These are phyloP conservation scores for Sedum album DNA, from an alignment of 164 flowering plant species.

Conservation along the genomic window DNA sequence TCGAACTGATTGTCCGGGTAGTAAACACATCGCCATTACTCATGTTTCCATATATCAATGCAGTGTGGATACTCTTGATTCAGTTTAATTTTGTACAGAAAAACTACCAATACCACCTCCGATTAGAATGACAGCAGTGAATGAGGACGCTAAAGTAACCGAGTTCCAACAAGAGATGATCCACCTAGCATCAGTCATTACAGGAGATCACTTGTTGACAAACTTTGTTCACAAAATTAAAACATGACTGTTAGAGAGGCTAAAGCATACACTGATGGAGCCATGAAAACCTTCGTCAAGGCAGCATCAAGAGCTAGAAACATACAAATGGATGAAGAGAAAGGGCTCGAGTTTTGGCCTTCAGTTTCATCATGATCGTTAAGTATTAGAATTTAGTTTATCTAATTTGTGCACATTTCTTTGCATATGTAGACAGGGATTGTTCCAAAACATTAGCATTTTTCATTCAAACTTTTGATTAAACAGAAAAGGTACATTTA, in stretches of 20 bases:
- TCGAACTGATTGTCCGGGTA: conserved; percentile 91
- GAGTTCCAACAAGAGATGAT: conserved; percentile 88
- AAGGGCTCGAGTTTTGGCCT: not conserved
- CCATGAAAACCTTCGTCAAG: not conserved
- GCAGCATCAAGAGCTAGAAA: not conserved
- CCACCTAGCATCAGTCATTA: conserved; percentile 86
- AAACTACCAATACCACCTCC: not conserved
- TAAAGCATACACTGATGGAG: not conserved
- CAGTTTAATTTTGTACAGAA: not conserved
- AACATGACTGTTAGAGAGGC: not conserved
- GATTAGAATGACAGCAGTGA: conserved; percentile 55
- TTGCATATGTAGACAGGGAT: too few relatives aligned
- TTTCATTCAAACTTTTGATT: too few relatives aligned
- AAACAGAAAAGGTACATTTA: too few relatives aligned
- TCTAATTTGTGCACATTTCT: too few relatives aligned
- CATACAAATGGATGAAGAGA: not conserved
- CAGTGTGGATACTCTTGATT: not conserved
- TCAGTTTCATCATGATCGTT: not conserved
- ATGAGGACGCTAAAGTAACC: conserved; percentile 53
- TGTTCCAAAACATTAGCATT: too few relatives aligned
- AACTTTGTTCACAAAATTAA: not conserved
- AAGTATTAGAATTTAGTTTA: too few relatives aligned
- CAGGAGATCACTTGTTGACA: not conserved
- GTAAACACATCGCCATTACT: conserved; percentile 1
- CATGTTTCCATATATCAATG: not conserved